A percentile compares a stretch with the other conserved stretches of the same genome.
Evolutionary conservation across 139 green algal genomes (phyloP).

Genomic region (Chlamydomonas sp.): DNA sequence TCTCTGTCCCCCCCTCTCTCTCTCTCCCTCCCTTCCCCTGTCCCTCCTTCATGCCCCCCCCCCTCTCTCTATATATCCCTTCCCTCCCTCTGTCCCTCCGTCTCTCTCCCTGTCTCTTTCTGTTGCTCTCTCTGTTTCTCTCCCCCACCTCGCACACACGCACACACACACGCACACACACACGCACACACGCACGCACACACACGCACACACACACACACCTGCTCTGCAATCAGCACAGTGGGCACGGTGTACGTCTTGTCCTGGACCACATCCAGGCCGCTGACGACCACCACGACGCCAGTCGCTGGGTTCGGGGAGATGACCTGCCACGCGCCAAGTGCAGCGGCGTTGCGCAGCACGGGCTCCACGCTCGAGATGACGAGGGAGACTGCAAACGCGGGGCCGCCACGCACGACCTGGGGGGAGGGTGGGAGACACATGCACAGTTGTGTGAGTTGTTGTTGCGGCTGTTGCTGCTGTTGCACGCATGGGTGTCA

Average conservation of each 20-base stretch:
- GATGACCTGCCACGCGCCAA: conserved; percentile 90
- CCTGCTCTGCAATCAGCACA: conserved; percentile 73
- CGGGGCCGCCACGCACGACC: conserved; percentile 79
- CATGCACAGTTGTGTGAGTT: no score
- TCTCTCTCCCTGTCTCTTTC: no score
- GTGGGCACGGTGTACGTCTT: conserved; percentile 76
- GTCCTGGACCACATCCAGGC: conserved; percentile 79
- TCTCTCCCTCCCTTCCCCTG: no score
- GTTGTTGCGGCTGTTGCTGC: no score
- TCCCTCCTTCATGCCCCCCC: no score
- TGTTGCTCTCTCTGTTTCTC: no score
- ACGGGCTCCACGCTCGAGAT: conserved; percentile 67
- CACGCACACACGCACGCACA: neutral
- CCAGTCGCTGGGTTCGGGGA: conserved; percentile 57
- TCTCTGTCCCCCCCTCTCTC: no score
- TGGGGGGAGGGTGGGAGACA: no score
- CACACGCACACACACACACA: neutral
- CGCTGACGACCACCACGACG: conserved; percentile 60
- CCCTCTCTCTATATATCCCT: no score
- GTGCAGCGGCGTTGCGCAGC: conserved; percentile 70
- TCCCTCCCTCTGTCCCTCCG: no score
- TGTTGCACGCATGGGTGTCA: no score
- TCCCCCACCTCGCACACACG: no score
- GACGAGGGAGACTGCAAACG: conserved; percentile 83
- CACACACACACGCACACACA: neutral